Evolutionary conservation across 1,139 yeast species (phyloP).

Genomic region (Pneumocystis canis): DNA sequence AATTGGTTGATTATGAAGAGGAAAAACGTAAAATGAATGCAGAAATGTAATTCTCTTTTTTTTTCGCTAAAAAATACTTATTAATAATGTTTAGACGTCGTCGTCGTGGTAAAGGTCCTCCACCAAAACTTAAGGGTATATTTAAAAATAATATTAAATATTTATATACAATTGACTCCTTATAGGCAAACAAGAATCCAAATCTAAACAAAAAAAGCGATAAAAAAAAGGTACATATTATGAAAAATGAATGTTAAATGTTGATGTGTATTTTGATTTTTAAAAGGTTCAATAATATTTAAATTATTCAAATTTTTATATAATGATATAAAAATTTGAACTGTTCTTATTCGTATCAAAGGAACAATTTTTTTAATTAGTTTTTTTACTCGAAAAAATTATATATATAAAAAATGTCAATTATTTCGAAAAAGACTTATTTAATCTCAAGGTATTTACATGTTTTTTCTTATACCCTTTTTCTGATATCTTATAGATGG

Average conservation of each 20-base stretch:
- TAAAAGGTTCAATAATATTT: too few species aligned
- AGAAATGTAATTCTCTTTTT: background rate
- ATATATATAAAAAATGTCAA: background rate
- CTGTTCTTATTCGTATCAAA: too few species aligned
- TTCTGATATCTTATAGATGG: background rate
- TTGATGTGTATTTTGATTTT: too few species aligned
- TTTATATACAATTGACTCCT: too few species aligned
- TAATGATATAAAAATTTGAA: too few species aligned
- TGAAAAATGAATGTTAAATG: background rate
- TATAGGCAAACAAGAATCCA: background rate
- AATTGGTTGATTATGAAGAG: background rate
- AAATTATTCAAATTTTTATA: too few species aligned
- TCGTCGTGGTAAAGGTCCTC: background rate
- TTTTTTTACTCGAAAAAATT: background rate
- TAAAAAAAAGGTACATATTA: too few species aligned
- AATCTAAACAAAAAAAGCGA: background rate
- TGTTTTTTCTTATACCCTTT: background rate
- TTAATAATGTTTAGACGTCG: background rate
- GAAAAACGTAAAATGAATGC: background rate
- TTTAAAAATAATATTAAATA: background rate
- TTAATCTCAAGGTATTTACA: background rate
- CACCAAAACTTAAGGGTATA: background rate
- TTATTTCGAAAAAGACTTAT: background rate
- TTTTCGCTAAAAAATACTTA: background rate
- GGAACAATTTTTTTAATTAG: background rate